Evolutionary conservation across 805 yeast species (phyloP).

Genomic region (Hanseniaspora occidentalis): DNA sequence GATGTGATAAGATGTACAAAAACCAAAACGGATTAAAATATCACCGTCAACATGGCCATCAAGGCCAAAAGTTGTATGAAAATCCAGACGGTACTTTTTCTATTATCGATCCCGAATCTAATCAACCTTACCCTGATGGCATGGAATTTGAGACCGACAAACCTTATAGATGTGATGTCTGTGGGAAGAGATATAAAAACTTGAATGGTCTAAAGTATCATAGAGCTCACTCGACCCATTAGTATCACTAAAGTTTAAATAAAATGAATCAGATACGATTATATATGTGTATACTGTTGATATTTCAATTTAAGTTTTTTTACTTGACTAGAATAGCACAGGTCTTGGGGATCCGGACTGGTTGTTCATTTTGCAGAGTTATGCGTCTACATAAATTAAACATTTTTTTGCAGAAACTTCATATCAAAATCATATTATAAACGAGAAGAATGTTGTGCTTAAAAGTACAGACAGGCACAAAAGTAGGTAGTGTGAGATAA

Average conservation of each 20-base stretch:
- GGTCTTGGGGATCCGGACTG: no score
- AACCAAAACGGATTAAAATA: conserved; percentile 96
- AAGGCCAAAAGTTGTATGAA: conserved; percentile 80
- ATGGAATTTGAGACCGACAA: conserved; percentile 94
- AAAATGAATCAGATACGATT: no score
- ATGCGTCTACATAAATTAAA: no score
- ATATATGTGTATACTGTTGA: no score
- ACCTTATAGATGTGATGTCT: conserved; percentile 96
- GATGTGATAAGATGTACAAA: conserved; percentile 94
- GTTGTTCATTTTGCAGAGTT: no score
- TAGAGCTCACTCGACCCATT: conserved; percentile 96
- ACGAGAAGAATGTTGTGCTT: no score
- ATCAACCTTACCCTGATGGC: conserved; percentile 85
- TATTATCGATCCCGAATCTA: conserved; percentile 82
- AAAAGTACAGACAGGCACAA: no score
- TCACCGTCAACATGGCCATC: conserved; percentile 93
- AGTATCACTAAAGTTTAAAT: conserved; percentile 8
- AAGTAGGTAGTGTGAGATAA: no score
- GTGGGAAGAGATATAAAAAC: conserved; percentile 95
- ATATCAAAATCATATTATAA: no score
- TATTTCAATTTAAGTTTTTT: no score
- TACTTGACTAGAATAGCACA: no score
- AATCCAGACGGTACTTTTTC: conserved; percentile 90
- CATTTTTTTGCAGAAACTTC: no score
- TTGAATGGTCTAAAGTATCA: conserved; percentile 93